Base-by-base conservation (phyloP, 768 basidiomycete species). In the Phylloporus sp. region DNA sequence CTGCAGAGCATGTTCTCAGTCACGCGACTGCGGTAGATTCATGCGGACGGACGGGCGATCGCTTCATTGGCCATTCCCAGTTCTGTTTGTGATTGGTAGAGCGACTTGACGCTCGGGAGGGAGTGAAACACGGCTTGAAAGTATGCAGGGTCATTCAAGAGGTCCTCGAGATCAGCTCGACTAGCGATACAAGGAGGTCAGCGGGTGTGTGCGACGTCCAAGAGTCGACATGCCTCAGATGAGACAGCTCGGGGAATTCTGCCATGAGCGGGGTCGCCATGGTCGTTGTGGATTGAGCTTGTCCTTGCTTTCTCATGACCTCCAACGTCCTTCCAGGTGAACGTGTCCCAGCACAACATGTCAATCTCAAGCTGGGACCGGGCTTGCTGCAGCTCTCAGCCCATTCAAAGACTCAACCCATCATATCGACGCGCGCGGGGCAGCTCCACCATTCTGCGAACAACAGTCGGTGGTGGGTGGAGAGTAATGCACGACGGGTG, bases 101-200 rank as follows among this genome's bases (percentile, higher is more conserved):
- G 73, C 15, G 78, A 76, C 61, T 86, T 86, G 35, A 95, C 91
- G 24, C 76, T 75, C 3, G 82, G 73, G 10, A 95, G 71, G 1
- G 89, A 82, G 68, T 94, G 87, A 56, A 98, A 86, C 55, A 88
- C 74, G 8, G 94, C 88, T 66, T 95, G 88, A 57, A 95, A 94
- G 66, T 94, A 94, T 15, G 73, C 71, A 1, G 85, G 86, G 64
- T 97, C 91, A 13, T 78, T 76, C 20, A 97, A 72, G 5, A 97
- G 73, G 62, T 95, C 92, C 67, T 97, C 90, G n/a, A 98, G 77
- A 60, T 94, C 92, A 57, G 91, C 86, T 45, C 89, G 82, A 58
- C 92, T 94, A 61, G n/a, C 42, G 44, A 40, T 29, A 24, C 20
- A 49, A 39, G 11, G 5, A 27, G 29, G 50, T 66, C 49, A 60